Evolutionary conservation across 768 basidiomycete genomes (phyloP).

Genomic region (Tylopilus felleus): DNA sequence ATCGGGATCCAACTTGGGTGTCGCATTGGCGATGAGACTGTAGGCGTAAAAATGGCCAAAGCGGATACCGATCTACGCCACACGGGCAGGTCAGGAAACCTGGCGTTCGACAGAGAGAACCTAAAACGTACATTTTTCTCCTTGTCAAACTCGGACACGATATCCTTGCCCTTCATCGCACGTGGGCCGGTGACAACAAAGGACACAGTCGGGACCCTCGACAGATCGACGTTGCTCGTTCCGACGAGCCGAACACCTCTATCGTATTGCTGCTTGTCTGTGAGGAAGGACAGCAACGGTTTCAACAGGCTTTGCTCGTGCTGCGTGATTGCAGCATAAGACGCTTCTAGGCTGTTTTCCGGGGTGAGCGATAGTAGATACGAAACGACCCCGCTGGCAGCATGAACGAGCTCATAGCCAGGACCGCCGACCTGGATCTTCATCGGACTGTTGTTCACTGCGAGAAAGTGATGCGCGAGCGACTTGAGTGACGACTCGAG

Average conservation of each 20-base stretch:
- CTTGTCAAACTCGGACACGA: slow-evolving; percentile 63
- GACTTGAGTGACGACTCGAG: slow-evolving; percentile 53
- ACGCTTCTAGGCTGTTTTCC: slow-evolving; percentile 41
- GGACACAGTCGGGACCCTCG: slow-evolving; percentile 63
- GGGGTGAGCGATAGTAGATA: slow-evolving; percentile 64
- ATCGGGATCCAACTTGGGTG: slow-evolving; percentile 53
- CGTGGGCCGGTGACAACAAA: slow-evolving; percentile 65
- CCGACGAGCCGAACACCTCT: slow-evolving; percentile 71
- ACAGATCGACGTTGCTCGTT: slow-evolving; percentile 40
- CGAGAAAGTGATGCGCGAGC: slow-evolving; percentile 70
- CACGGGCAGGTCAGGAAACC: not conserved
- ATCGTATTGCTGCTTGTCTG: slow-evolving; percentile 42
- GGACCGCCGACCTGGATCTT: slow-evolving; percentile 75
- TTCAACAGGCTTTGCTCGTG: slow-evolving; percentile 61
- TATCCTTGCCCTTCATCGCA: slow-evolving; percentile 54
- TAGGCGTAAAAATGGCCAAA: slow-evolving; percentile 81
- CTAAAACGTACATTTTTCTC: slow-evolving; percentile 53
- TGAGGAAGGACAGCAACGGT: slow-evolving; percentile 54
- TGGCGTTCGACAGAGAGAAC: not conserved
- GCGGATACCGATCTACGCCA: slow-evolving; percentile 64
- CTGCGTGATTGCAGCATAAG: slow-evolving; percentile 54
- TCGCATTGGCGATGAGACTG: slow-evolving; percentile 49
- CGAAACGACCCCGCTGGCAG: slow-evolving; percentile 52
- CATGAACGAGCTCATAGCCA: slow-evolving; percentile 70
- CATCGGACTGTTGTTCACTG: slow-evolving; percentile 42